Base-by-base conservation (phyloP, 2,329 filamentous ascomycete species). In the Sclerotiophoma versabilis region DNA sequence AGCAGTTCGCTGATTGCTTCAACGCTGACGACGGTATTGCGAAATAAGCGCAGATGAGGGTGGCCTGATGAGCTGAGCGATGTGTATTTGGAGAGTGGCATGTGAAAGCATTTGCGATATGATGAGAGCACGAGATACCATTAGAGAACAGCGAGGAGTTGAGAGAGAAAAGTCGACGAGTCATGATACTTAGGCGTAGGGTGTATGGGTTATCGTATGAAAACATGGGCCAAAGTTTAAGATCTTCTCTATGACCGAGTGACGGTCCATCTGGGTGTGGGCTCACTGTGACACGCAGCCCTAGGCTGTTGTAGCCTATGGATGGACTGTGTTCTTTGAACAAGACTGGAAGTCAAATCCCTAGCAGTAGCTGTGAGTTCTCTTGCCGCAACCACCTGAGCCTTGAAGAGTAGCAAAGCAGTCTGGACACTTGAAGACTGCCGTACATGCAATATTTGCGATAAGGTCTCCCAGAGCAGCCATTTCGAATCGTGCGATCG, bases 1-100 rank as follows among this genome's bases (percentile, higher is more conserved):
- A 91, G 80, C 81, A 82, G 34, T 79, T 91, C 23, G 73, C 81
- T 44, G 88, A 91, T 34, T 92, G 90, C 78, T 93, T 93, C 64
- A 66, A 73, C 38, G 62, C 66, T 17, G 65, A 69, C 2, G 72
- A 74, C 34, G 72, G 72, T 22, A 64, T 72, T 49, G 65, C 51
- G 23, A 68, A 68, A 59, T 68, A 66, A 60, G 43, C 33, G 32
- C 29, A 42, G 5, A 20, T 7, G 11, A 27, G 11, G 17, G 26
- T 36, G 29, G 50, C 5, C 12, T 19, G 25, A 38, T 7, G 23
- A 43, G 43, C 44, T 23, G 20, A 25, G 34, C 48, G 29, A 8
- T 23, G 38, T 32, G 33, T 32, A 22, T 47, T 19, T 50, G 19
- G 43, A 14, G 43, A 47, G n/a, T 39, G 46, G 30, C 47, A 54